Evolutionary conservation across 2,329 filamentous ascomycete species (phyloP).

Genomic region (Colletotrichum zoysiae): DNA sequence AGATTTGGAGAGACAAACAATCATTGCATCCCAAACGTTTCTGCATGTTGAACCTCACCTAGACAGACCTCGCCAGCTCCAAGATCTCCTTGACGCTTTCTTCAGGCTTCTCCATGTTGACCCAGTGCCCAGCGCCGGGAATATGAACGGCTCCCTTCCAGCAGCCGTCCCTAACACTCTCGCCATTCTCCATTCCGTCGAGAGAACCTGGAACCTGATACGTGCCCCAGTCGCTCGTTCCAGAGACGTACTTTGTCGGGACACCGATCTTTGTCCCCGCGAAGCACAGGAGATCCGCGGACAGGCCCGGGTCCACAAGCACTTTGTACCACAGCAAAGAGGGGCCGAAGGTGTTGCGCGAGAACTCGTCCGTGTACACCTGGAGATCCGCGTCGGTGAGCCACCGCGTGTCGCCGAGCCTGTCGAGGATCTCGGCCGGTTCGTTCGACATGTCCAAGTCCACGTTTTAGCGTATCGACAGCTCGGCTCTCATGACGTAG

Average conservation of each 20-base stretch:
- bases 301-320: constrained; percentile 60
- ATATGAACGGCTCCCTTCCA: constrained; percentile 67
- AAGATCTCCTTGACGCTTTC: constrained; percentile 10
- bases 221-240: constrained; percentile 74
- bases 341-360: constrained; percentile 73
- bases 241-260: constrained; percentile 72
- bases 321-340: constrained; percentile 77
- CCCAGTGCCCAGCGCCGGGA: constrained; percentile 76
- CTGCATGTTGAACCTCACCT: background rate
- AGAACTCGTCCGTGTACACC: constrained; percentile 72
- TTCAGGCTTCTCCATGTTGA: constrained; percentile 74
- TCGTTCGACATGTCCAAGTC: constrained; percentile 51
- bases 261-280: constrained; percentile 72
- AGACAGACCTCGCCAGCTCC: constrained; percentile 1
- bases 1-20: background rate
- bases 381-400: constrained; percentile 68
- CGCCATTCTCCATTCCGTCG: constrained; percentile 51
- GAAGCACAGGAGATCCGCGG: constrained; percentile 68
- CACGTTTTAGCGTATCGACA: constrained; percentile 72
- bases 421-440: background rate
- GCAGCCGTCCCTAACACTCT: constrained; percentile 59
- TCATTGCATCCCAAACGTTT: accelerated
- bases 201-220: constrained; percentile 75
- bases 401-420: constrained; percentile 56
- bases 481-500: constrained; percentile 73